phyloP scores from a whole-genome alignment of 2,329 filamentous ascomycete genomes.

The Cytospora paraplurivora region DNA sequence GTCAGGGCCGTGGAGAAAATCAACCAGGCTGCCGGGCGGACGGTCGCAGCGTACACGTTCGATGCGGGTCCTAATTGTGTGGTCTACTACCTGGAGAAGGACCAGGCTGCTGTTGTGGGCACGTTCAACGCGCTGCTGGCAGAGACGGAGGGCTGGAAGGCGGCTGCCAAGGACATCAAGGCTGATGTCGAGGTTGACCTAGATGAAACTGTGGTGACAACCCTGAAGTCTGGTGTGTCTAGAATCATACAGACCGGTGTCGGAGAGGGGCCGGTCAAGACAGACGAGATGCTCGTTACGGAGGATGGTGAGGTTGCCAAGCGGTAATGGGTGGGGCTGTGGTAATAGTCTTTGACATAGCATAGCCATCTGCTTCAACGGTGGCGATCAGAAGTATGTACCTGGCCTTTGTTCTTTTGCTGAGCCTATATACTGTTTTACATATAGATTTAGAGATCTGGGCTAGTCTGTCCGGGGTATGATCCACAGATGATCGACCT shows the following conservation, averaged over 20 bases:
- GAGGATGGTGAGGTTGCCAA: conserved; percentile 59
- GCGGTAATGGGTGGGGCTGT: conserved; percentile 30
- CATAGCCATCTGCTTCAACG: neutral
- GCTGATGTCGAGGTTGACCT: conserved; percentile 55
- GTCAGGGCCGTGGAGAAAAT: conserved; percentile 88
- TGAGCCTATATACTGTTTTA: too few species aligned
- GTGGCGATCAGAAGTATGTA: too few species aligned
- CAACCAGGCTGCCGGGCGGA: conserved; percentile 77
- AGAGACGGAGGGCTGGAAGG: conserved; percentile 70
- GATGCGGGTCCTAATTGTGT: conserved; percentile 97
- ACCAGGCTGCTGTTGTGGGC: conserved; percentile 72
- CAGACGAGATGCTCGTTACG: conserved; percentile 74
- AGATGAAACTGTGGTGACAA: conserved; percentile 64
- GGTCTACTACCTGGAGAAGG: conserved; percentile 87
- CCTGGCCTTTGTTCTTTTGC: too few species aligned
- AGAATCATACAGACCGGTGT: conserved; percentile 90
- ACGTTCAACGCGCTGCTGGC: conserved; percentile 71
- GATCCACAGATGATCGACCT: neutral
- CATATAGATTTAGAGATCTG: too few species aligned
- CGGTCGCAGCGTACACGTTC: conserved; percentile 92
- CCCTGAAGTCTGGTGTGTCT: conserved; percentile 77
- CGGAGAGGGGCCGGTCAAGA: conserved; percentile 83
- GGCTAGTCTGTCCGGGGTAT: neutral
- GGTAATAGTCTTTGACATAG: neutral
- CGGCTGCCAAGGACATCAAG: conserved; percentile 55